These are phyloP conservation scores for Tremella fuciformis DNA, from an alignment of 768 basidiomycete species.

Conservation along the genomic window DNA sequence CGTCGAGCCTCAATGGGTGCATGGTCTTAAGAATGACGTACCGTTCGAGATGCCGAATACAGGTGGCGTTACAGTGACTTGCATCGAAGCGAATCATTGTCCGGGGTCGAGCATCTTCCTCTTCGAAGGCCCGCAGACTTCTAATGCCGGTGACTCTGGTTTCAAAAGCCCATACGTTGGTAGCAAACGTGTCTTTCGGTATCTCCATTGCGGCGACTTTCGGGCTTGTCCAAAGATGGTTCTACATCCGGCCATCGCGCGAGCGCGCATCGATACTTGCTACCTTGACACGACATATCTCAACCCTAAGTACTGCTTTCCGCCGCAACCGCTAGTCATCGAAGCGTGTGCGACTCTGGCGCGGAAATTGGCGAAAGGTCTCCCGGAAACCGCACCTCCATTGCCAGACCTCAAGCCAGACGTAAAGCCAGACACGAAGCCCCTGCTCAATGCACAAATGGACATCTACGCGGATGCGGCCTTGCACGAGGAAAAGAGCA, in stretches of 20 bases:
- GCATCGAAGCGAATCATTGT: slow-evolving; percentile 98
- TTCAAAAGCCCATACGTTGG: slow-evolving; percentile 72
- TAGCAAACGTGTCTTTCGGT: slow-evolving; percentile 68
- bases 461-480: slow-evolving; percentile 18
- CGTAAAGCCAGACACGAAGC: slow-evolving; percentile 50
- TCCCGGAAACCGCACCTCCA: slow-evolving; percentile 31
- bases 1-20: slow-evolving; percentile 84
- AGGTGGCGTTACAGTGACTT: slow-evolving; percentile 79
- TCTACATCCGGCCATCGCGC: slow-evolving; percentile 75
- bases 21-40: slow-evolving; percentile 75
- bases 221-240: slow-evolving; percentile 72
- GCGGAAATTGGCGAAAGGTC: slow-evolving; percentile 56
- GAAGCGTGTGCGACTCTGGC: slow-evolving; percentile 86
- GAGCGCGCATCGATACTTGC: slow-evolving; percentile 76
- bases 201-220: slow-evolving; percentile 85
- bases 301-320: slow-evolving; percentile 90
- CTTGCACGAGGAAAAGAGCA: slow-evolving; percentile 36
- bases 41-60: slow-evolving; percentile 75
- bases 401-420: slow-evolving; percentile 22
- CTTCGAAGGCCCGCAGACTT: slow-evolving; percentile 86
- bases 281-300: slow-evolving; percentile 97
- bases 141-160: slow-evolving; percentile 78
- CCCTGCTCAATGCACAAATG: not conserved
- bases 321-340: slow-evolving; percentile 90
- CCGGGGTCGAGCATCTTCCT: slow-evolving; percentile 93